Evolutionary conservation across 2,329 filamentous ascomycete genomes (phyloP).

Genomic region (Akanthomyces uredinophilus): DNA sequence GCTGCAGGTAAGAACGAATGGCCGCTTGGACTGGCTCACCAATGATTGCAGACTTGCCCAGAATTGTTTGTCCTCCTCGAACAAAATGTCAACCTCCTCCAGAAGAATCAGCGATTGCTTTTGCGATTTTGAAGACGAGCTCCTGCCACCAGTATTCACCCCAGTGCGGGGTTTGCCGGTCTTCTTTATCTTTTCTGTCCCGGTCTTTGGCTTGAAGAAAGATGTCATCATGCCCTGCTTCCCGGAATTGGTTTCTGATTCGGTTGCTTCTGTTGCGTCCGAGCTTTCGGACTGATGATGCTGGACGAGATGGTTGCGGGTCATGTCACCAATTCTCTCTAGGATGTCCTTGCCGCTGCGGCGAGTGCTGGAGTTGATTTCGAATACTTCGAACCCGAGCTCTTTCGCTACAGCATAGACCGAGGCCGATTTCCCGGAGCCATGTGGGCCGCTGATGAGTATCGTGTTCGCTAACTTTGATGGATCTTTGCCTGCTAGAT

Average conservation of each 20-base stretch:
- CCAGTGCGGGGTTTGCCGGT: constrained; percentile 18
- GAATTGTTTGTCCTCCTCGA: constrained; percentile 93
- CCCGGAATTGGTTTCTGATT: constrained; percentile 55
- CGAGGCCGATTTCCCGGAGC: constrained; percentile 88
- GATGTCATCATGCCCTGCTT: constrained; percentile 74
- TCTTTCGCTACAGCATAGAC: constrained; percentile 91
- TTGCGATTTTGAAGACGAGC: constrained; percentile 48
- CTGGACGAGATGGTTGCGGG: constrained; percentile 82
- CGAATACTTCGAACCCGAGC: constrained; percentile 88
- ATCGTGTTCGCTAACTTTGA: constrained; percentile 65
- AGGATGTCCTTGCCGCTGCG: constrained; percentile 85
- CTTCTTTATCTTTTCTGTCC: constrained; percentile 21
- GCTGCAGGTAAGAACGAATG: constrained; percentile 93
- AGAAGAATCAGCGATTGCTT: constrained; percentile 92
- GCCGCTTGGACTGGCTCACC: constrained; percentile 79
- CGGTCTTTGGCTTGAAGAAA: constrained; percentile 65
- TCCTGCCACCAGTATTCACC: constrained; percentile 27
- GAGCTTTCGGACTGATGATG: constrained; percentile 36
- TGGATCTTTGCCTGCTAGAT: constrained; percentile 31
- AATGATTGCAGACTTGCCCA: constrained; percentile 78
- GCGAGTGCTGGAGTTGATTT: constrained; percentile 80
- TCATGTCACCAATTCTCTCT: constrained; percentile 95
- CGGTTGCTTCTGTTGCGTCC: constrained; percentile 27
- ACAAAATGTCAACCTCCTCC: constrained; percentile 90
- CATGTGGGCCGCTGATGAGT: constrained; percentile 83